phyloP scores from a whole-genome alignment of 1,284 basidiomycete species.

The Wolfiporia cocos region DNA sequence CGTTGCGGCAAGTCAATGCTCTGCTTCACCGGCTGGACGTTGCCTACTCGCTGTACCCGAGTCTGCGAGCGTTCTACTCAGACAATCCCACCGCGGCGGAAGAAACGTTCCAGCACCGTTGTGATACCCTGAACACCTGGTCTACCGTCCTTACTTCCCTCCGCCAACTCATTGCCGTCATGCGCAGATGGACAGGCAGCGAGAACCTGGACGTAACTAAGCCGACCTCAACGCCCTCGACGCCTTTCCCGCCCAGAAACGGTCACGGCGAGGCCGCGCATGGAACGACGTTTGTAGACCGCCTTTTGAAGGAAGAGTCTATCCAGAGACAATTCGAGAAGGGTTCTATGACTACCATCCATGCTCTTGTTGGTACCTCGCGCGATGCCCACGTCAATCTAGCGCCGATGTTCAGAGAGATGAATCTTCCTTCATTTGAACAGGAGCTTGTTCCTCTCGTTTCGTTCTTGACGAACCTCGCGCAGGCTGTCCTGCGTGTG shows the following conservation, averaged over 20 bases:
- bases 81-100: slow-evolving; percentile 74
- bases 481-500: slow-evolving; percentile 86
- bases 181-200: slow-evolving; percentile 90
- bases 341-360: slow-evolving; percentile 84
- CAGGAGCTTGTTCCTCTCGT: slow-evolving; percentile 91
- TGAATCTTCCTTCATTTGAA: slow-evolving; percentile 92
- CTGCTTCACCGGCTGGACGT: slow-evolving; percentile 79
- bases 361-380: slow-evolving; percentile 81
- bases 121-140: slow-evolving; percentile 89
- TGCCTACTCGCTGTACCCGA: slow-evolving; percentile 85
- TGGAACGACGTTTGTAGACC: slow-evolving; percentile 84
- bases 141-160: slow-evolving; percentile 76
- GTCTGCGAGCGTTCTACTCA: slow-evolving; percentile 69
- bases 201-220: slow-evolving; percentile 85
- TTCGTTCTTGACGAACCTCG: slow-evolving; percentile 91
- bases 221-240: slow-evolving; percentile 37
- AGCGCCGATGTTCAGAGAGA: slow-evolving; percentile 65
- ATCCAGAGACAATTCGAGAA: slow-evolving; percentile 94
- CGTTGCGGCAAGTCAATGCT: slow-evolving; percentile 67
- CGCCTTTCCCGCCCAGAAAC: slow-evolving; percentile 8
- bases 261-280: slow-evolving; percentile 29
- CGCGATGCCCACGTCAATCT: slow-evolving; percentile 86
- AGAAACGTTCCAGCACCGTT: slow-evolving; percentile 65
- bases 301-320: slow-evolving; percentile 93
- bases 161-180: slow-evolving; percentile 69